Evolutionary conservation across 805 yeast genomes (phyloP), one percentile per base, ranked within the genome.

Genomic region (Cyberlindnera bimundalis): DNA sequence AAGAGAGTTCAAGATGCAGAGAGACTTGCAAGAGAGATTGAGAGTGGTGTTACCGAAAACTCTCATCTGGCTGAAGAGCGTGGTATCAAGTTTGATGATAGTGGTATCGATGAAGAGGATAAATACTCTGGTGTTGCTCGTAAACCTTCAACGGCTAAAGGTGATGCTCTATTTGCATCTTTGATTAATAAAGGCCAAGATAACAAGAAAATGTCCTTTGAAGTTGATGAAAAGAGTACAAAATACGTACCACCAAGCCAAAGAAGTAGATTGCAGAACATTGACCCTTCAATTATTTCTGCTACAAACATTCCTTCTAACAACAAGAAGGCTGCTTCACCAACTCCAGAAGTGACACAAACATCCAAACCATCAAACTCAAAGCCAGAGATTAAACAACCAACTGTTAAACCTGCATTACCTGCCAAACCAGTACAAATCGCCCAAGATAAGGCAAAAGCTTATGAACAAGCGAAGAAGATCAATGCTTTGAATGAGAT

Each of bases 41-140:
- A 85, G 61, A 64, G 73, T 29, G 69, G 74, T 6, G 59, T 70
- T 38, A 73, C 81, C 18, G 83, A 82, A 20, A 89, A 86, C 57
- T 66, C 76, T 21, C 98, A 93, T 60, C 48, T 90, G 19, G 91
- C 95, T 47, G 99, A 91, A 60, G 99, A 91, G 62, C 79, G 99
- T 61, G 96, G 96, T 19, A 47, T 79, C 13, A 55, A 61, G 14
- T 74, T 84, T 28, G 96, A 86, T 59, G 96, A 86, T 56, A 76
- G 84, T 45, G 96, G 95, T 14, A 51, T 86, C 51, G 98, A 93
- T 62, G 99, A 93, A 66, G 99, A 93, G 62, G 96, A 90, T 62
- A 85, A 85, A 63, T 93, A 90, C 59, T 88, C 96, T 5, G 97
- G 97, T 37, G 99, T 89, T 20, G 65, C 37, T 25, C 55, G 59